Base-by-base conservation (phyloP, 75 land plant species). In the Sequoia sempervirens region DNA sequence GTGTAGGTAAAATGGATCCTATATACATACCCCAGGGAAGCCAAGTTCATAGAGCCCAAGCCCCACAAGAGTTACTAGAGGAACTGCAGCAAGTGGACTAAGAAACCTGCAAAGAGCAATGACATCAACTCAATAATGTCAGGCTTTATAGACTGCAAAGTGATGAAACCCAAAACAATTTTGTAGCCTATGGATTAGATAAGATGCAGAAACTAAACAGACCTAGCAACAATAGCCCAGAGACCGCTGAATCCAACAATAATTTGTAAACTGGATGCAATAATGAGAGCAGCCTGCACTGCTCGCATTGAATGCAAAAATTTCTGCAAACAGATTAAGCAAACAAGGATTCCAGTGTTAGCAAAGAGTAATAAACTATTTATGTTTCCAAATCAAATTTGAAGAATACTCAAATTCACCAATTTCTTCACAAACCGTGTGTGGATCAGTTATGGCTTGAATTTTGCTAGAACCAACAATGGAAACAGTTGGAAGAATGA, bases 221-320 rank as follows among this genome's bases (percentile, higher is more conserved):
- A 97, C 99, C 99, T 94, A 23, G 92, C 82, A 80, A 96, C 89
- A 87, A 94, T 96, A 17, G 98, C 92, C 99, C 99, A 97, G 45
- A 97, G 91, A 9, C 99, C 99, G 89, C 96, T 94, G 85, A 97
- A 97, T 1, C 99, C 99, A 28, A 97, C 68, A 1, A 97, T 89
- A 52, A 97, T 94, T 83, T 97, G 98, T 41, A 97, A 87, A 4
- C 88, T 87, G 7, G 99, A 97, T 13, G 99, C 96, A 61, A 93
- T 91, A 84, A 97, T 96, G 7, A 92, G 90, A 26, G 99, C 93
- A 13, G 96, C 99, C 80, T 97, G 99, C 26, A 86, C 93, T 83
- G 93, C 96, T n/a, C 95, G 80, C 95, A 97, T 97, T 2, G 93
- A 90, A 53, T 82, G 94, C 84, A 85, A 68, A 82, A 97, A 97